These are phyloP conservation scores for Cercophora newfieldiana DNA, from an alignment of 495 filamentous ascomycete species.

Conservation along the genomic window DNA sequence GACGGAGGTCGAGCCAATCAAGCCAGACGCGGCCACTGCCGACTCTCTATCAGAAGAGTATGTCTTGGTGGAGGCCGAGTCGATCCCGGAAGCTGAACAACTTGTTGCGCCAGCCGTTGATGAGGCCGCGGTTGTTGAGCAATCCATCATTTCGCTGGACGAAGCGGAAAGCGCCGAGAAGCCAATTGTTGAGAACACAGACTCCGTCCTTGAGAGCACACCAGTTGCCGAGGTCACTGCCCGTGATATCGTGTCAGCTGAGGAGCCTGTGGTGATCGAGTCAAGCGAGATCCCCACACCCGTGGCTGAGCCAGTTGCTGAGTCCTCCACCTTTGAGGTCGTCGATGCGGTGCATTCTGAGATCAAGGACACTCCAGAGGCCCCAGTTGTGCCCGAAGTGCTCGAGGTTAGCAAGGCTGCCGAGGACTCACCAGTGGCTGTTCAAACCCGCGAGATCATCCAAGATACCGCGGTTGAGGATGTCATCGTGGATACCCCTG, in stretches of 20 bases:
- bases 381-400: background rate
- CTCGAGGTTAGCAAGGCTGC: background rate
- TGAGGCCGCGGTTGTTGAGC: conserved; percentile 18
- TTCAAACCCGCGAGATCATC: background rate
- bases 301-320: background rate
- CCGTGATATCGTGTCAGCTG: conserved; percentile 2
- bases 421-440: background rate
- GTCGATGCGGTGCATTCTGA: background rate
- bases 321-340: background rate
- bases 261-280: conserved; percentile 9
- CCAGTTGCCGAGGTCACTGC: conserved; percentile 1
- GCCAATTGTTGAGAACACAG: background rate
- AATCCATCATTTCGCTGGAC: conserved; percentile 19
- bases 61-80: conserved; percentile 25
- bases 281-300: background rate
- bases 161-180: conserved; percentile 16
- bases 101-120: conserved; percentile 13
- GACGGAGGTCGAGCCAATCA: background rate
- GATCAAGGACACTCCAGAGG: background rate
- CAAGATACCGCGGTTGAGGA: background rate
- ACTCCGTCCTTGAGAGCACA: background rate
- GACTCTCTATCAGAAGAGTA: conserved; percentile 26
- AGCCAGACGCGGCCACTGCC: background rate
- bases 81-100: conserved; percentile 14
- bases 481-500: background rate